These are phyloP conservation scores for Ascoidea tarda DNA, from an alignment of 805 yeast genomes.

Conservation along the genomic window DNA sequence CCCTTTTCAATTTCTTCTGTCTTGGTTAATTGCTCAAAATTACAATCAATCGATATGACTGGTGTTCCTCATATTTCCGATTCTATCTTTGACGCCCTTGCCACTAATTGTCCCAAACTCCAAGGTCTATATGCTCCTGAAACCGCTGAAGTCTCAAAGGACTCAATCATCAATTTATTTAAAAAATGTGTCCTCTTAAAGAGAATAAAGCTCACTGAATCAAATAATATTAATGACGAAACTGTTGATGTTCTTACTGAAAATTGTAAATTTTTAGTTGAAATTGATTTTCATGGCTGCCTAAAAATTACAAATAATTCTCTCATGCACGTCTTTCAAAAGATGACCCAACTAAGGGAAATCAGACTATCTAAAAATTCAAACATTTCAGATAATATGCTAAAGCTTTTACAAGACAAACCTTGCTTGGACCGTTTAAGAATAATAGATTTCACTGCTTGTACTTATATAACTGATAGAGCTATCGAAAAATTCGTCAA, in stretches of 20 bases:
- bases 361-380: conserved; percentile 66
- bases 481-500: conserved; percentile 58
- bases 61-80: conserved; percentile 63
- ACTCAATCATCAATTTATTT: conserved; percentile 45
- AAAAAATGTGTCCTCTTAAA: conserved; percentile 59
- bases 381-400: conserved; percentile 54
- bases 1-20: conserved; percentile 48
- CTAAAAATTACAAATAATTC: conserved; percentile 56
- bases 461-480: conserved; percentile 67
- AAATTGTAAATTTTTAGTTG: conserved; percentile 73
- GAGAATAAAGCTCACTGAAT: conserved; percentile 70
- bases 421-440: conserved; percentile 51
- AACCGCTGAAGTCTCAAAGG: conserved; percentile 56
- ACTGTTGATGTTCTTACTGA: conserved; percentile 44
- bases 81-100: conserved; percentile 52
- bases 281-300: conserved; percentile 79
- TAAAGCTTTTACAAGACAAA: conserved; percentile 35
- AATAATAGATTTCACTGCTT: conserved; percentile 73
- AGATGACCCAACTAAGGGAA: conserved; percentile 66
- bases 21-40: conserved; percentile 45
- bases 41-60: conserved; percentile 81
- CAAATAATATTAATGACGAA: conserved; percentile 48
- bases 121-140: conserved; percentile 89
- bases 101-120: conserved; percentile 55
- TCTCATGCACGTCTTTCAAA: conserved; percentile 39